phyloP scores from a whole-genome alignment of 2,329 filamentous ascomycete species.

The Cladosporium sp. region DNA sequence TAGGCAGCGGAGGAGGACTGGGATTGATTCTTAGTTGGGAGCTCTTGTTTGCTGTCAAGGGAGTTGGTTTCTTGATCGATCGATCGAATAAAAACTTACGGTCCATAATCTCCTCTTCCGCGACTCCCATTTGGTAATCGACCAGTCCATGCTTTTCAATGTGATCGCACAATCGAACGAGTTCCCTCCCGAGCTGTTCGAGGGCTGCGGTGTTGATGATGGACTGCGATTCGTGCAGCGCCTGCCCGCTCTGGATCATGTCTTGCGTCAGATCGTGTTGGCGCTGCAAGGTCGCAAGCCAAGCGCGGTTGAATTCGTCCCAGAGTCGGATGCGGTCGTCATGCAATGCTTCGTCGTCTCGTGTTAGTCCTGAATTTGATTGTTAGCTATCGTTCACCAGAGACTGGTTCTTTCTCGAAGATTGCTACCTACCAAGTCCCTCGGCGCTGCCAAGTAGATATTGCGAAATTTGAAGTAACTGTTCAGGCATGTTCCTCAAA shows the following conservation, averaged over 20 bases:
- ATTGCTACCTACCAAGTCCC: constrained; percentile 59
- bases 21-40: background rate
- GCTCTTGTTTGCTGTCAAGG: background rate
- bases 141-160: constrained; percentile 91
- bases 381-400: background rate
- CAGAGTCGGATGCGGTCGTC: constrained; percentile 77
- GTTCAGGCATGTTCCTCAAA: constrained; percentile 55
- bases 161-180: constrained; percentile 77
- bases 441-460: constrained; percentile 64
- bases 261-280: constrained; percentile 70
- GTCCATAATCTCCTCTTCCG: constrained; percentile 85
- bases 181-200: constrained; percentile 74
- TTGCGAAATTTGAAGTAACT: constrained; percentile 59
- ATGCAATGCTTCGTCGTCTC: constrained; percentile 74
- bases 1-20: constrained; percentile 15
- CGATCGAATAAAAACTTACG: constrained; percentile 52
- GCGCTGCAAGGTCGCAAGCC: constrained; percentile 77
- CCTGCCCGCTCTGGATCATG: constrained; percentile 55
- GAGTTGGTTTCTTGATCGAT: no score
- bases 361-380: constrained; percentile 63
- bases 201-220: constrained; percentile 66
- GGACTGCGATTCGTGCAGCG: constrained; percentile 53
- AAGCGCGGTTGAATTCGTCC: constrained; percentile 92
- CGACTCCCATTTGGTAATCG: constrained; percentile 95
- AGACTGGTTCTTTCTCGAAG: constrained; percentile 12